These are phyloP conservation scores for Azolla pinnata DNA, from an alignment of 75 land plant species.

Conservation along the genomic window DNA sequence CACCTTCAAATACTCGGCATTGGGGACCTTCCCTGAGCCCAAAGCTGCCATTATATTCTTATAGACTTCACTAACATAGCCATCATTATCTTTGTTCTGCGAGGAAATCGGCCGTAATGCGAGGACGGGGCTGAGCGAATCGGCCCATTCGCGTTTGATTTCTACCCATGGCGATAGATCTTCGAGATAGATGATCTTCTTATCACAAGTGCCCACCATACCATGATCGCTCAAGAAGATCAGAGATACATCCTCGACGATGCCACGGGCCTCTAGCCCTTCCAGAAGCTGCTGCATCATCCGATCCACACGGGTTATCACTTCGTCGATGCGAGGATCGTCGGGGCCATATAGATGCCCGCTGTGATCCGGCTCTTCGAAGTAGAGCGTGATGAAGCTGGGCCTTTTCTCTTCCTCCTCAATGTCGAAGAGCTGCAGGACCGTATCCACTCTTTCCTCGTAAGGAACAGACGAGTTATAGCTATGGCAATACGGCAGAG, in stretches of 20 bases:
- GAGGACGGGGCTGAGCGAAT: slow-evolving; percentile 49
- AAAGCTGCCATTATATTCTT: slow-evolving; percentile 62
- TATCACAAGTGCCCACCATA: slow-evolving; percentile 81
- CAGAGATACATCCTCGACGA: slow-evolving; percentile 70
- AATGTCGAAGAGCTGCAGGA: slow-evolving; percentile 55
- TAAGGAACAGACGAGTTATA: slow-evolving; percentile 64
- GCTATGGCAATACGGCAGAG: slow-evolving; percentile 27
- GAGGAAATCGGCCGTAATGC: slow-evolving; percentile 56
- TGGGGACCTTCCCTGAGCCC: slow-evolving; percentile 68
- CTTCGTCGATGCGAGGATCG: slow-evolving; percentile 62
- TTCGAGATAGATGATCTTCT: slow-evolving; percentile 58
- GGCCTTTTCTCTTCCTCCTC: slow-evolving; percentile 41
- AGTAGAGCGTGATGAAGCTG: slow-evolving; percentile 62
- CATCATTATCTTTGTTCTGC: too few relatives aligned
- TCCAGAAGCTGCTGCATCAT: slow-evolving; percentile 62
- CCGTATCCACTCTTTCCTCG: slow-evolving; percentile 61
- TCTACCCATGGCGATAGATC: slow-evolving; percentile 56
- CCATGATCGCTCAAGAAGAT: slow-evolving; percentile 83
- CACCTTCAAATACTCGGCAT: slow-evolving; percentile 49
- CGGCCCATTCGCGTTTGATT: slow-evolving; percentile 49
- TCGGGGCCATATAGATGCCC: slow-evolving; percentile 76
- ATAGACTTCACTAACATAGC: slow-evolving; percentile 29
- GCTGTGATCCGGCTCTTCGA: slow-evolving; percentile 80
- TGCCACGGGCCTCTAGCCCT: slow-evolving; percentile 55
- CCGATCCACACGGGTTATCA: slow-evolving; percentile 48